Evolutionary conservation across 306 rosid species (phyloP), one percentile per base, ranked within the genome.

Genomic region (Mucuna pruriens): DNA sequence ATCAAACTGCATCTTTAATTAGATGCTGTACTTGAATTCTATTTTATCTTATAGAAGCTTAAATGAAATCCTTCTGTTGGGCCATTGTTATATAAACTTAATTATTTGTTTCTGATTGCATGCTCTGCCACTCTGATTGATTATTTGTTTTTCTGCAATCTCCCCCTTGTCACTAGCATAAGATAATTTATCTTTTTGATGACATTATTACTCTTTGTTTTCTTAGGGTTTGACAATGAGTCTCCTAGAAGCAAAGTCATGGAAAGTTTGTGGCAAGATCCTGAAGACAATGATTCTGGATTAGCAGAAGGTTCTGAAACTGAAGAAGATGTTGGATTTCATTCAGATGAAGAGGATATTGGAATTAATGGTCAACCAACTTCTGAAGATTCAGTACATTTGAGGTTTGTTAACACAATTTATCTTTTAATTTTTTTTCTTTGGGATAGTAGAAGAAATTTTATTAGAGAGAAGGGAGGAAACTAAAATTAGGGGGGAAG

Each of bases 291-390:
- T 82, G 88, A 68, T 72, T 71, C 65, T 69, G 84, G 74, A 51
- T 71, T 60, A 45, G 51, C 51, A 70, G 86, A 86, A 80, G 87
- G 78, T 60, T 73, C 66, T 83, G 93, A 86, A 82, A 84, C 75
- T 71, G 97, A 88, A 71, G 87, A 76, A 54, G 89, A 83, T 9
- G 63, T 20, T 31, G 92, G 83, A 63, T 34, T 70, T 83, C 78
- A n/a, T 65, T 86, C 86, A 6, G 90, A 88, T 85, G 86, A 82
- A 63, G 96, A 92, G 65, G 82, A 84, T 58, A 71, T 71, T 22
- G 83, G 61, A 82, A 79, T 73, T 33, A 73, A 70, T 69, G 77
- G 60, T 69, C 87, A 36, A 44, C 31, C 81, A 80, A 66, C 70
- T 74, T 58, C 72, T 77, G 87, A 85, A 71, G 75, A 85, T 58